Evolutionary conservation across 2,329 filamentous ascomycete genomes (phyloP).

Genomic region (Fusarium sp.): DNA sequence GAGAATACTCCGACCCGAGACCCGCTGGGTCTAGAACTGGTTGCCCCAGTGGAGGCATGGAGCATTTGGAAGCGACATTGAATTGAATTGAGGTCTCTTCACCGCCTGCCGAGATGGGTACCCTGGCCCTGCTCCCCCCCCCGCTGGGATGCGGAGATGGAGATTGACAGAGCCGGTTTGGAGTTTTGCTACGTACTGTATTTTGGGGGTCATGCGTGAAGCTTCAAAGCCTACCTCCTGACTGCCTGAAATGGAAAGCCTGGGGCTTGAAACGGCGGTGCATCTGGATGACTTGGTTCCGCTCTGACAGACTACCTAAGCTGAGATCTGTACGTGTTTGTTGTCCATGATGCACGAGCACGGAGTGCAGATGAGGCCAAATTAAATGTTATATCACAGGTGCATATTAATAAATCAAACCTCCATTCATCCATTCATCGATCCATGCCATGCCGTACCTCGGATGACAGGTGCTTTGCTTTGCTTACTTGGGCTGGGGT

Average conservation of each 20-base stretch:
- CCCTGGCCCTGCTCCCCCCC: background rate
- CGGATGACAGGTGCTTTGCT: constrained; percentile 1
- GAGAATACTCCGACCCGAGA: constrained; percentile 6
- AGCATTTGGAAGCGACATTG: background rate
- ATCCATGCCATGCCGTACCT: background rate
- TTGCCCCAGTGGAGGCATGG: background rate
- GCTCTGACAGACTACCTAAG: background rate
- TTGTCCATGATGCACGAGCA: constrained; percentile 1
- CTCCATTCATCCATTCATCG: background rate
- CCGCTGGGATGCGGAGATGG: background rate
- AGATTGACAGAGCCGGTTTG: background rate
- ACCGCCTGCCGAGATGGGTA: constrained; percentile 8
- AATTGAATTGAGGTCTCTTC: background rate
- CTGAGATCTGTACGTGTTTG: background rate
- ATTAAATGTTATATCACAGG: background rate
- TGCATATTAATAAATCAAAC: background rate
- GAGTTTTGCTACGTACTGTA: background rate
- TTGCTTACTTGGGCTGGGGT: background rate
- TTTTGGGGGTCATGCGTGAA: constrained; percentile 6
- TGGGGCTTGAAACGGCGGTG: background rate
- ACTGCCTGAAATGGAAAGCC: background rate
- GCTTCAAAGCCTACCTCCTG: background rate
- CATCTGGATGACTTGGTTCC: background rate
- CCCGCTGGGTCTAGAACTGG: constrained; percentile 9
- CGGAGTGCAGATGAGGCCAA: constrained; percentile 11